phyloP scores from a whole-genome alignment of 2,329 filamentous ascomycete species.

The Daldinia sp. region DNA sequence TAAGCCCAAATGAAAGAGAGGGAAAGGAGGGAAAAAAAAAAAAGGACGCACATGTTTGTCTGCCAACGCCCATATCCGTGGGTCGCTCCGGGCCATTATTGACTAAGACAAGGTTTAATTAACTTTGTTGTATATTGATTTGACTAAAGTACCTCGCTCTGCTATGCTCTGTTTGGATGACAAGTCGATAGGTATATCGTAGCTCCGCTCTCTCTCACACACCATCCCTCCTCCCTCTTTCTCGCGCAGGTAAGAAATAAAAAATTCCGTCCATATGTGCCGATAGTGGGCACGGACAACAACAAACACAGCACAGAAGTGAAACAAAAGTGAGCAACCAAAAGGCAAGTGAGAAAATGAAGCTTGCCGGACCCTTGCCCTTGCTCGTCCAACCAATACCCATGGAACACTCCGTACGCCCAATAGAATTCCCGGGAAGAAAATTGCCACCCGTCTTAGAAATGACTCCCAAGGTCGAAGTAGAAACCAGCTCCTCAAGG shows the following conservation, averaged over 20 bases:
- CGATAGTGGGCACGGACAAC: slow-evolving; percentile 22
- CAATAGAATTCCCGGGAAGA: slow-evolving; percentile 19
- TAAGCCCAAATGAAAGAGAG: neutral
- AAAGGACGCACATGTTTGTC: slow-evolving; percentile 2
- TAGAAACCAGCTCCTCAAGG: slow-evolving; percentile 32
- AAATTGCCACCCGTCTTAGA: slow-evolving; percentile 39
- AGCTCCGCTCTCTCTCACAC: slow-evolving; percentile 15
- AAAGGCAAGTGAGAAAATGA: slow-evolving; percentile 26
- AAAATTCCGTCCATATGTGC: slow-evolving; percentile 25
- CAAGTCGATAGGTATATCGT: slow-evolving; percentile 30
- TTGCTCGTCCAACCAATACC: slow-evolving; percentile 31
- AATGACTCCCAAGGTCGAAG: slow-evolving; percentile 40
- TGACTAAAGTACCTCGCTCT: slow-evolving; percentile 25
- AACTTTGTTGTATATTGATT: slow-evolving; percentile 22
- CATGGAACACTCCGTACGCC: slow-evolving; percentile 38
- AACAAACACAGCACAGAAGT: slow-evolving; percentile 22
- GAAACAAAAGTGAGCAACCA: slow-evolving; percentile 12
- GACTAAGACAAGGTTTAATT: slow-evolving; percentile 10
- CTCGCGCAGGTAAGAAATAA: slow-evolving; percentile 4
- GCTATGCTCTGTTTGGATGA: slow-evolving; percentile 13
- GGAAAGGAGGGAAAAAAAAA: too few species aligned
- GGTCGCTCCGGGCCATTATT: neutral
- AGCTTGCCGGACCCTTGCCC: slow-evolving; percentile 27
- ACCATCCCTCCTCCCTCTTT: neutral
- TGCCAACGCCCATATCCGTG: slow-evolving; percentile 9